Evolutionary conservation across 768 basidiomycete species (phyloP).

Genomic region (Suillus subaureus): DNA sequence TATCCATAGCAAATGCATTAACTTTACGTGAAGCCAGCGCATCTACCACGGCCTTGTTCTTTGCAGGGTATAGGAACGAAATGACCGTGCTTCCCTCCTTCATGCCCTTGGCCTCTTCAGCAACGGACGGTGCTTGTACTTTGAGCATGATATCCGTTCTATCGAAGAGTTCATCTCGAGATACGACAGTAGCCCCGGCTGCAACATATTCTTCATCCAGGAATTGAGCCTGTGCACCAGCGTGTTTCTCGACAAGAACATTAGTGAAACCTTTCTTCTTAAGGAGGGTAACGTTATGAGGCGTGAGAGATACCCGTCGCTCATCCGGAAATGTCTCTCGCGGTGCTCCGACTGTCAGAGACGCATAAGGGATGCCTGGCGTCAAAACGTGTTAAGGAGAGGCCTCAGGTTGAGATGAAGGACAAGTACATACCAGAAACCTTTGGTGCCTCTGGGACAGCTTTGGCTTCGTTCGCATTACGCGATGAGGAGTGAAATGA

Average conservation of each 20-base stretch:
- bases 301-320: slow-evolving; percentile 79
- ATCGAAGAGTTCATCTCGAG: slow-evolving; percentile 67
- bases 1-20: slow-evolving; percentile 87
- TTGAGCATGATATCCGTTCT: slow-evolving; percentile 81
- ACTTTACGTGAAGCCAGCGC: slow-evolving; percentile 64
- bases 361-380: slow-evolving; percentile 66
- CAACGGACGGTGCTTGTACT: slow-evolving; percentile 74
- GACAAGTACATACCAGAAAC: slow-evolving; percentile 26
- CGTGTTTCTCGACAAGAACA: slow-evolving; percentile 73
- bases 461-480: slow-evolving; percentile 22
- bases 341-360: slow-evolving; percentile 75
- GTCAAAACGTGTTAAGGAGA: slow-evolving; percentile 6
- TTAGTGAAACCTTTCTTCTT: slow-evolving; percentile 81
- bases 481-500: slow-evolving; percentile 34
- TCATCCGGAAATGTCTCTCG: slow-evolving; percentile 78
- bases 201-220: slow-evolving; percentile 76
- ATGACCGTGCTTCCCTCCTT: slow-evolving; percentile 80
- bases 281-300: slow-evolving; percentile 72
- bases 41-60: slow-evolving; percentile 78
- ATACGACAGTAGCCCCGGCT: slow-evolving; percentile 80
- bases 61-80: slow-evolving; percentile 81
- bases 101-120: slow-evolving; percentile 60
- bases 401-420: background rate
- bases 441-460: slow-evolving; percentile 20
- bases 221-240: slow-evolving; percentile 76